Evolutionary conservation across 208 protist species (phyloP).

Genomic region (Endotrypanum monterogeii): DNA sequence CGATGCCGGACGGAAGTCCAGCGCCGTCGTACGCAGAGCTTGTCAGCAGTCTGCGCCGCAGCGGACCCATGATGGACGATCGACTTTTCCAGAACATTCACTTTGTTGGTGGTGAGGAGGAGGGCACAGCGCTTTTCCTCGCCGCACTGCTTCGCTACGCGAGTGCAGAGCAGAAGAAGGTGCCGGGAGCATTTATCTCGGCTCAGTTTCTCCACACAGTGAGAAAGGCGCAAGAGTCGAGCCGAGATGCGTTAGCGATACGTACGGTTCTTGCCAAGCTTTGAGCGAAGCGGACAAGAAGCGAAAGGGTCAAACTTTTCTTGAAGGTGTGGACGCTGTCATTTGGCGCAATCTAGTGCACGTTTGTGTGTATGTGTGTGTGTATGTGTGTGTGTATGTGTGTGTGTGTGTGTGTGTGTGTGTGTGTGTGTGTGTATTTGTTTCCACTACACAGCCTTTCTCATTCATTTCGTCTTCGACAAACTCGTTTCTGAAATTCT

Average conservation of each 20-base stretch:
- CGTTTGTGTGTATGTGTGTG: no score
- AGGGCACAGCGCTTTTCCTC: slow-evolving; percentile 67
- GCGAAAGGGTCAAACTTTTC: not conserved
- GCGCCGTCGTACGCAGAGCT: slow-evolving; percentile 48
- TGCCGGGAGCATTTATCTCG: not conserved
- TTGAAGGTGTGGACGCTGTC: no score
- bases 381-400: no score
- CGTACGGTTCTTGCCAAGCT: slow-evolving; percentile 15
- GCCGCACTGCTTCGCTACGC: slow-evolving; percentile 47
- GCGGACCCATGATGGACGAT: slow-evolving; percentile 84
- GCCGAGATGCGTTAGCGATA: slow-evolving; percentile 25
- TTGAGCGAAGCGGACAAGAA: slow-evolving; percentile 11
- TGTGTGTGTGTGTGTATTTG: not conserved
- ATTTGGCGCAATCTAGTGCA: no score
- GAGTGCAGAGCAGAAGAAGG: slow-evolving; percentile 1
- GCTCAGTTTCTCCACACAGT: slow-evolving; percentile 37
- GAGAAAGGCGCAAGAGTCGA: slow-evolving; percentile 20
- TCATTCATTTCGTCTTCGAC: not conserved
- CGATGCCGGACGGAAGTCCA: slow-evolving; percentile 49
- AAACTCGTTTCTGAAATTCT: not conserved
- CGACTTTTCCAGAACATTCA: slow-evolving; percentile 58
- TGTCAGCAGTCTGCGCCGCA: slow-evolving; percentile 27
- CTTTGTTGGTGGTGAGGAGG: slow-evolving; percentile 80
- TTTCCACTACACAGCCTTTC: no score
- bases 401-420: not conserved